A percentile compares a stretch with the other conserved stretches of the same genome.
Evolutionary conservation across 805 yeast species (phyloP).

Genomic region (Blastobotrys parvus): DNA sequence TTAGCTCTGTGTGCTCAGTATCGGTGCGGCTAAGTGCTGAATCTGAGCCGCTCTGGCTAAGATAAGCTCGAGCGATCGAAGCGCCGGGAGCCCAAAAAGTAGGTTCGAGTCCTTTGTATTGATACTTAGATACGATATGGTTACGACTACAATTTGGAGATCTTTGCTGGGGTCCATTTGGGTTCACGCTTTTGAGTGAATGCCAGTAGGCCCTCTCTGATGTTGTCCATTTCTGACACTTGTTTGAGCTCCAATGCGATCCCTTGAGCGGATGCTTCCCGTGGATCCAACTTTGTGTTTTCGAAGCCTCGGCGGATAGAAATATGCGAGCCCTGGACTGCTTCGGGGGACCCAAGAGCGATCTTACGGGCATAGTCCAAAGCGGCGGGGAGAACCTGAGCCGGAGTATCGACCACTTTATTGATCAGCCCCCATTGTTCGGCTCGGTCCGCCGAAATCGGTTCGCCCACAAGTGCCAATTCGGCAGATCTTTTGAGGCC

Average conservation of each 20-base stretch:
- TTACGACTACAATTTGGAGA: conserved; percentile 7
- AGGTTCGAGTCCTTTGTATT: too few relatives aligned
- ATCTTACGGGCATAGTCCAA: conserved; percentile 16
- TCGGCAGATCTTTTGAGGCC: conserved; percentile 20
- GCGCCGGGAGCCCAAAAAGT: too few relatives aligned
- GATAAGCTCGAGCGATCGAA: too few relatives aligned
- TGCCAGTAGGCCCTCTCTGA: conserved; percentile 18
- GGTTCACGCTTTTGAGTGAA: conserved; percentile 21
- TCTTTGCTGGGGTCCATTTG: conserved; percentile 15
- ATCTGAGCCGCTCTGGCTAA: too few relatives aligned
- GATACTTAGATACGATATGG: too few relatives aligned
- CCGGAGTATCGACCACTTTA: conserved; percentile 15
- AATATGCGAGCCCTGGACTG: conserved; percentile 15
- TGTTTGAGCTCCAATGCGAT: conserved; percentile 8
- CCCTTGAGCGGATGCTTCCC: conserved; percentile 15
- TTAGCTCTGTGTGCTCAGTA: too few relatives aligned
- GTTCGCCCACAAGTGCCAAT: conserved; percentile 21
- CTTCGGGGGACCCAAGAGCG: conserved; percentile 20
- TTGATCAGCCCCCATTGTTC: conserved; percentile 21
- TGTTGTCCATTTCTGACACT: conserved; percentile 11
- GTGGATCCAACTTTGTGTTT: conserved; percentile 11
- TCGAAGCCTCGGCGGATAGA: conserved; percentile 18
- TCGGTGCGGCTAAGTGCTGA: too few relatives aligned
- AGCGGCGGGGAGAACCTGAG: conserved; percentile 18
- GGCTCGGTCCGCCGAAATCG: conserved; percentile 21